Evolutionary conservation across 495 filamentous ascomycete genomes (phyloP), one percentile per base, ranked within the genome.

Genomic region (Xylaria flabelliformis): DNA sequence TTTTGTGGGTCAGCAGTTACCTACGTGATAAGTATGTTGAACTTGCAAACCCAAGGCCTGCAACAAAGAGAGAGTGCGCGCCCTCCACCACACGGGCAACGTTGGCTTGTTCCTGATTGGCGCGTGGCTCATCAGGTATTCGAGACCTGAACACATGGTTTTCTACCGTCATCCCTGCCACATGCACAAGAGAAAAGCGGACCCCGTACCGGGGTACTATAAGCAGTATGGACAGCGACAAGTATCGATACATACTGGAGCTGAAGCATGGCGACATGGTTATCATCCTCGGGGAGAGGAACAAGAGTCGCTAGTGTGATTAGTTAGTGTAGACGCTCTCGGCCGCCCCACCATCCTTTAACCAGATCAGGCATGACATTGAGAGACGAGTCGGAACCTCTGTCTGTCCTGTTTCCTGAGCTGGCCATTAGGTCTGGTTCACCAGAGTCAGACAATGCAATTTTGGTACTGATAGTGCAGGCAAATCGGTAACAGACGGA

Each of bases 61-160:
- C 58, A 32, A 50, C 39, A 34, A 29, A 29, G 1, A 29, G 26
- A 39, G 63, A 39, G 51, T 61, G 21, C 69, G 12, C 9, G 13
- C 8, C n/a, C 10, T 26, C 42, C 36, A 70, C 32, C 68, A 36
- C 42, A 63, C 46, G 15, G 34, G 34, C 67, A 26, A 39, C 48
- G 42, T 26, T 26, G 9, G 32, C 77, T 65, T 53, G 42, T 59
- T 63, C 72, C 69, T 74, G 72, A 75, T 70, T 70, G 56, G 65
- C 55, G 77, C 77, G 72, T 73, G 69, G 77, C 73, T 72, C 74
- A 58, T 19, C 17, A 79, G 68, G 77, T 77, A 67, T 12, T 72
- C 64, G 69, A 71, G 48, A 71, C 69, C 34, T 56, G 21, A 36
- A 48, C 59, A 56, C 69, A 71, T 71, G 69, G 69, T 71, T 64